Percentiles rank a stretch among this genome's conserved stretches.
Evolutionary conservation across 2,329 filamentous ascomycete species (phyloP).

Genomic region (Xylaria sp.): DNA sequence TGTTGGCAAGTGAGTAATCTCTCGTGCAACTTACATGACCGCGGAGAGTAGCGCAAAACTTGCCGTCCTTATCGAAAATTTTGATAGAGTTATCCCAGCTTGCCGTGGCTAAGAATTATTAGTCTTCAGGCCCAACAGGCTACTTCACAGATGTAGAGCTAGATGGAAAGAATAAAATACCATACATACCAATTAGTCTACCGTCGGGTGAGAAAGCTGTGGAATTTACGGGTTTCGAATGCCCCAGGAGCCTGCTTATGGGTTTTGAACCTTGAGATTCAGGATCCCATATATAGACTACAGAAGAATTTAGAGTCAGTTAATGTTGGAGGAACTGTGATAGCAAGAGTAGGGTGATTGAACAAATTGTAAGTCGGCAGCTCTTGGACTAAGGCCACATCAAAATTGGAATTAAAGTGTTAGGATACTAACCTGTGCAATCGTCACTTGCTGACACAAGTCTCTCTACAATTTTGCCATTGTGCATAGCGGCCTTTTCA

Average conservation of each 20-base stretch:
- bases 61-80: slow-evolving; percentile 75
- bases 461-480: slow-evolving; percentile 81
- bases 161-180: neutral
- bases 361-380: neutral
- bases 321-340: neutral
- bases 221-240: slow-evolving; percentile 97
- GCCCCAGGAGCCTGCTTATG: slow-evolving; percentile 86
- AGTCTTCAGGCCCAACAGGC: neutral
- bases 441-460: slow-evolving; percentile 93
- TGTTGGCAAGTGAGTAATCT: neutral
- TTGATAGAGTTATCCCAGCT: slow-evolving; percentile 97
- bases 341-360: neutral
- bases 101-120: slow-evolving; percentile 66
- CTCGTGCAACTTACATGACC: slow-evolving; percentile 77
- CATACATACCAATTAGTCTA: slow-evolving; percentile 70
- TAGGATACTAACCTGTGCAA: slow-evolving; percentile 32
- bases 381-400: neutral
- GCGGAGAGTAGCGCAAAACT: slow-evolving; percentile 86
- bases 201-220: slow-evolving; percentile 95
- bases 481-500: slow-evolving; percentile 81
- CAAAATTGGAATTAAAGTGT: neutral
- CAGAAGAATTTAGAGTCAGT: slow-evolving; percentile 7
- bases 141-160: neutral
- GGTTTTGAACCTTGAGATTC: slow-evolving; percentile 79
- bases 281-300: slow-evolving; percentile 93